Evolutionary conservation across 352 stramenopile genomes (phyloP).

Genomic region (Globisporangium canariense): DNA sequence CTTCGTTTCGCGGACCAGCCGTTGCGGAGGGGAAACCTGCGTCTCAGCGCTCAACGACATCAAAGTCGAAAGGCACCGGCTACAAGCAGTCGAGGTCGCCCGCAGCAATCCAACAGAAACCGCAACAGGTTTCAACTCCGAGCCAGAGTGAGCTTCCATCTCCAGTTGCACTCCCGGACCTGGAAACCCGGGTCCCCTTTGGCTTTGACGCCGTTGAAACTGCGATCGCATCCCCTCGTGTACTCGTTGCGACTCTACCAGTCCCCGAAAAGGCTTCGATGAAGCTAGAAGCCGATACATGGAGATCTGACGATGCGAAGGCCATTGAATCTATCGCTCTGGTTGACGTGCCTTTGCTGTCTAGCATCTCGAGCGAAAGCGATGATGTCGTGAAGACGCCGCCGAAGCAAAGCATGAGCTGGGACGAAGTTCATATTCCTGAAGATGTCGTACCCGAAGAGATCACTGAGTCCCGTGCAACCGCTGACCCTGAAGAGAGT

Average conservation of each 20-base stretch:
- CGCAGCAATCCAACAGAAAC: neutral
- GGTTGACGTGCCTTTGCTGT: neutral
- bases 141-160: neutral
- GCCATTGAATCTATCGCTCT: constrained; percentile 9
- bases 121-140: neutral
- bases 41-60: constrained; percentile 3
- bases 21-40: constrained; percentile 7
- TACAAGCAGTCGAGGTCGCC: constrained; percentile 14
- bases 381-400: neutral
- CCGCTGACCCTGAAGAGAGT: neutral
- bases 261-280: constrained; percentile 8
- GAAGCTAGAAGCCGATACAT: constrained; percentile 3
- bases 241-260: neutral
- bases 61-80: constrained; percentile 10
- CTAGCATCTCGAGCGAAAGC: neutral
- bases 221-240: constrained; percentile 1
- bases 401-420: neutral
- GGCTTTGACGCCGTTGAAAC: constrained; percentile 21
- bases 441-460: constrained; percentile 17
- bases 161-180: constrained; percentile 16
- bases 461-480: neutral
- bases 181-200: constrained; percentile 24
- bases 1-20: neutral
- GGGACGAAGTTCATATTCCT: constrained; percentile 6
- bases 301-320: neutral